These are phyloP conservation scores for Bolboschoenoplectus hybrid DNA, from an alignment of 202 grass and related monocot species.

Conservation along the genomic window DNA sequence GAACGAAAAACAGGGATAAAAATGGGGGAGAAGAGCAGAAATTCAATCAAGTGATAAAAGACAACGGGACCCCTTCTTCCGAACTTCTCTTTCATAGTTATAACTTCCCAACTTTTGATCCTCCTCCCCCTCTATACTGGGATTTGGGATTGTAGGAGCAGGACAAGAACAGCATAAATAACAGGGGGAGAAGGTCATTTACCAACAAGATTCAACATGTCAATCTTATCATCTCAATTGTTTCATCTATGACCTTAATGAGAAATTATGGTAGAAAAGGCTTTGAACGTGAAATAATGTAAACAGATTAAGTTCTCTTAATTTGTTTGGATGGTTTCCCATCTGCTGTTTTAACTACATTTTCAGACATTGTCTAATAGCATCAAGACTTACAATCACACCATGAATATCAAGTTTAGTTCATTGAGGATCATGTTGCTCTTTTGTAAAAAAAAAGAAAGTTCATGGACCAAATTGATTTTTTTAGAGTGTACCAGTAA, in stretches of 20 bases:
- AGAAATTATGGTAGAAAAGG: neutral
- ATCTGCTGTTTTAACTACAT: neutral
- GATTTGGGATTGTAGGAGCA: neutral
- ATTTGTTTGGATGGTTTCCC: constrained; percentile 5
- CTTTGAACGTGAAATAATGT: neutral
- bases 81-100: neutral
- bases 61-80: neutral
- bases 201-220: constrained; percentile 1
- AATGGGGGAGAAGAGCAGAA: neutral
- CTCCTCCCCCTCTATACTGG: neutral
- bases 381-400: neutral
- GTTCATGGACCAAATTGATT: neutral
- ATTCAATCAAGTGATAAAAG: neutral
- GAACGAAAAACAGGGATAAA: neutral
- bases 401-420: neutral
- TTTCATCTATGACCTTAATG: neutral
- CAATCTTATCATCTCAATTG: constrained; percentile 2
- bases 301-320: neutral
- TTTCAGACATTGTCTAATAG: constrained; percentile 8
- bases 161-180: neutral
- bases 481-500: neutral
- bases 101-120: neutral
- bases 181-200: neutral
- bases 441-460: neutral
- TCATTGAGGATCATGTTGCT: neutral